These are phyloP conservation scores for Petunia secreta DNA, from an alignment of 257 asterid genomes.

Conservation along the genomic window DNA sequence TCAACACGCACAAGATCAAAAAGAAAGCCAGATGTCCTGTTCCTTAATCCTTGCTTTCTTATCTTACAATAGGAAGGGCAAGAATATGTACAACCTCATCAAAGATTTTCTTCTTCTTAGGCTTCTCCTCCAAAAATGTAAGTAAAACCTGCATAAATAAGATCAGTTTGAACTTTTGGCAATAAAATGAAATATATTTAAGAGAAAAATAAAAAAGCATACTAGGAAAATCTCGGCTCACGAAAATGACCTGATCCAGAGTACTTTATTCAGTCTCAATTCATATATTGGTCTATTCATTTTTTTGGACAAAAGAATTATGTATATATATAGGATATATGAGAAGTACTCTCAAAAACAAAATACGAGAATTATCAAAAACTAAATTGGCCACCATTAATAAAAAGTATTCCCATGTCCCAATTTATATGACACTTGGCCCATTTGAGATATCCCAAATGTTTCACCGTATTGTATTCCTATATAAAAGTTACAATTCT, in stretches of 20 bases:
- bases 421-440: background rate
- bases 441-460: background rate
- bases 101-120: conserved; percentile 46
- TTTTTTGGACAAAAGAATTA: background rate
- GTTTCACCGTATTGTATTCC: background rate
- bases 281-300: background rate
- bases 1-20: conserved; percentile 27
- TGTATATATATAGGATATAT: background rate
- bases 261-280: background rate
- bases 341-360: background rate
- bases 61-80: conserved; percentile 17
- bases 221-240: background rate
- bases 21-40: conserved; percentile 13
- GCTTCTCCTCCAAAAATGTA: conserved; percentile 65
- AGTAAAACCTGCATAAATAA: conserved; percentile 53
- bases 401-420: background rate
- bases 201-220: background rate
- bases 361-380: background rate
- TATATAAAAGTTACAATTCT: background rate
- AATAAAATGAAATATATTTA: background rate
- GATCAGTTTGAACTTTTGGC: conserved; percentile 7
- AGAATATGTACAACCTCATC: conserved; percentile 49
- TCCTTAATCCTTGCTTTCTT: conserved; percentile 12
- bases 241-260: background rate
- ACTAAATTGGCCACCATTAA: background rate